These are phyloP conservation scores for Rosa persica DNA, from an alignment of 306 rosid genomes.

Conservation along the genomic window DNA sequence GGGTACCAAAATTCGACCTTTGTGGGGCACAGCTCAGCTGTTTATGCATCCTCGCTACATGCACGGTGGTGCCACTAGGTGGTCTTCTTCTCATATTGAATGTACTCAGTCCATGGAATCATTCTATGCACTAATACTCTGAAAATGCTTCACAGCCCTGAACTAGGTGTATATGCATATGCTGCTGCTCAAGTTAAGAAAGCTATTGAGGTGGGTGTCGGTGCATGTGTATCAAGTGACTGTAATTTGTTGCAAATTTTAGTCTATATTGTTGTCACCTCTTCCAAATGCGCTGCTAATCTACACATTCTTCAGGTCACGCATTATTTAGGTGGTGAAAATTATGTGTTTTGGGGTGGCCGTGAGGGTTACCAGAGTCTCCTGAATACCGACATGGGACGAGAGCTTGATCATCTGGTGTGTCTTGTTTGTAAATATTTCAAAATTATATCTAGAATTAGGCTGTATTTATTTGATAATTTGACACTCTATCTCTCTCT, in stretches of 20 bases:
- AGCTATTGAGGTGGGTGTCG: constrained; percentile 77
- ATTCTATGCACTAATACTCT: constrained; percentile 24
- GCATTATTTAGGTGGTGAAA: constrained; percentile 89
- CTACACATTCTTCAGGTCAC: constrained; percentile 62
- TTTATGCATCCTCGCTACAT: constrained; percentile 94
- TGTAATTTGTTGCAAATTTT: background rate
- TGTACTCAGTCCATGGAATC: constrained; percentile 8
- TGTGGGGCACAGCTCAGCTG: constrained; percentile 98
- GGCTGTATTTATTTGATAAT: constrained; percentile 1
- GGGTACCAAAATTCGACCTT: constrained; percentile 63
- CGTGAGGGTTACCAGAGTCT: constrained; percentile 96
- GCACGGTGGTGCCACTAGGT: constrained; percentile 99
- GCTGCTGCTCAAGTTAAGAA: constrained; percentile 99
- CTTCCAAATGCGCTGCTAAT: constrained; percentile 20
- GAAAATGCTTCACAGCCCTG: constrained; percentile 59
- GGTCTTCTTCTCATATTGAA: constrained; percentile 22
- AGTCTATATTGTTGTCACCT: background rate
- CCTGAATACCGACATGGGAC: constrained; percentile 95
- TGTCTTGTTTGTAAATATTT: constrained; percentile 16
- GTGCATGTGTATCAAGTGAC: background rate
- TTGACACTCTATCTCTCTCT: background rate
- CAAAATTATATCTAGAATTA: background rate
- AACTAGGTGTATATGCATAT: constrained; percentile 77
- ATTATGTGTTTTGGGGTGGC: constrained; percentile 97
- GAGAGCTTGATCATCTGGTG: constrained; percentile 91